Base-by-base conservation (phyloP, 1,284 basidiomycete genomes). In the Thecaphora thlaspeos region DNA sequence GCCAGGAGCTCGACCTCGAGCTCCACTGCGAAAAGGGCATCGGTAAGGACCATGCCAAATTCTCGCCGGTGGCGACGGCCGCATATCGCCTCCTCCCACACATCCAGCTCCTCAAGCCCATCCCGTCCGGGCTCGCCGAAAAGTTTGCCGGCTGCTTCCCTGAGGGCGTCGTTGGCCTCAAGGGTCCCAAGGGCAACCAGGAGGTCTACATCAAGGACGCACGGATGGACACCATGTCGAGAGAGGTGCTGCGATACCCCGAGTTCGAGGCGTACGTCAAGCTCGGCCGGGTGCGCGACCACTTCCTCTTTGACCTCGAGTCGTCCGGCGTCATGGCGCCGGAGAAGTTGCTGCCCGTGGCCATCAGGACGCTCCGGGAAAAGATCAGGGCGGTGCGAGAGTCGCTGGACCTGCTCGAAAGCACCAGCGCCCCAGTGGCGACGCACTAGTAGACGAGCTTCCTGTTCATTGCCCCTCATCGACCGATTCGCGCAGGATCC, bases 41-140 rank as follows among this genome's bases (percentile, higher is more conserved):
- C n/a, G 93, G 91, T 19, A 91, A 90, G 71, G 91, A 94, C 70
- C 95, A 99, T 75, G 92, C 95, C 39, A 99, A 99, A 77, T 98
- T 90, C 79, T 91, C 86, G 51, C 91, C 95, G n/a, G 95, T 98
- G 46, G 67, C 77, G 44, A 73, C 51, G 3, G 69, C 94, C 1
- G 90, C 92, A 2, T 99, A 98, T 79, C 88, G 94, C 43, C 83
- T 97, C 4, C 84, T 96, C 22, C 95, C 94, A 0, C 83, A 88
- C 68, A 89, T 99, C 77, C 83, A 87, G 59, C 85, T 98, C 63
- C 76, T 83, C 57, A 84, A 87, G 71, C 87, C 88, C 81, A 67
- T 87, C 81, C 68, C 84, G 80, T 49, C 82, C 81, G 58, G 87
- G 82, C 44, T 81, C 44, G 80, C 81, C 49, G 82, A 86, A 34